Percentiles rank a stretch among this genome's conserved stretches.
Conservation (phyloP, 2,329 filamentous ascomycete genomes). For the Alternaria incomplexa region DNA sequence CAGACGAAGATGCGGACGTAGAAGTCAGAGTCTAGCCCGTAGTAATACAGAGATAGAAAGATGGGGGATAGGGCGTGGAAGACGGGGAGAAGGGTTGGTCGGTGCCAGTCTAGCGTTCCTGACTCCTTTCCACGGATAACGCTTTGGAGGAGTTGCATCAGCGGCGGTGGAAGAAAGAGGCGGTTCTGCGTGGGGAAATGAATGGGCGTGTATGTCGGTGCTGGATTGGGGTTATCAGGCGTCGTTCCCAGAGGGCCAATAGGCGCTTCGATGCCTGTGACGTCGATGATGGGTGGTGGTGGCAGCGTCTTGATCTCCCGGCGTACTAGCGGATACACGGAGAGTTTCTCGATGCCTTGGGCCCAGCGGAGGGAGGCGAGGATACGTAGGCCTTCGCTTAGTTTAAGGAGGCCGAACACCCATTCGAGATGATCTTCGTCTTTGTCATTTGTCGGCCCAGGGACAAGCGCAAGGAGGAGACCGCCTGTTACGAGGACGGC, state of each 20-base stretch:
- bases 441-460: conserved; percentile 13
- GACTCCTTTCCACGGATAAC: conserved; percentile 16
- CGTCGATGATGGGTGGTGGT: conserved; percentile 29
- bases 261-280: conserved; percentile 7
- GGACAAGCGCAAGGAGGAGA: conserved; percentile 31
- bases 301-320: conserved; percentile 37
- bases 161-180: conserved; percentile 37
- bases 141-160: conserved; percentile 30
- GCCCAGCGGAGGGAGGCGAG: conserved; percentile 39
- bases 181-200: conserved; percentile 8
- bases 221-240: conserved; percentile 34
- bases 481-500: conserved; percentile 34
- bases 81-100: conserved; percentile 27
- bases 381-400: conserved; percentile 41
- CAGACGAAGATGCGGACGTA: conserved; percentile 37
- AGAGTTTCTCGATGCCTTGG: conserved; percentile 40
- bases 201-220: conserved; percentile 26
- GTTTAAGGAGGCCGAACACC: conserved; percentile 32
- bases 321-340: conserved; percentile 36
- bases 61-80: conserved; percentile 42
- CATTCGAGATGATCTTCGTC: conserved; percentile 27
- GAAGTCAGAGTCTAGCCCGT: conserved; percentile 36
- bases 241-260: conserved; percentile 21
- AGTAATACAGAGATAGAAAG: conserved; percentile 42
- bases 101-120: conserved; percentile 27